Percentiles rank a stretch among this genome's conserved stretches.
These are phyloP conservation scores for Erucastrum elatum DNA, from an alignment of 345 rosid genomes.

Conservation along the genomic window DNA sequence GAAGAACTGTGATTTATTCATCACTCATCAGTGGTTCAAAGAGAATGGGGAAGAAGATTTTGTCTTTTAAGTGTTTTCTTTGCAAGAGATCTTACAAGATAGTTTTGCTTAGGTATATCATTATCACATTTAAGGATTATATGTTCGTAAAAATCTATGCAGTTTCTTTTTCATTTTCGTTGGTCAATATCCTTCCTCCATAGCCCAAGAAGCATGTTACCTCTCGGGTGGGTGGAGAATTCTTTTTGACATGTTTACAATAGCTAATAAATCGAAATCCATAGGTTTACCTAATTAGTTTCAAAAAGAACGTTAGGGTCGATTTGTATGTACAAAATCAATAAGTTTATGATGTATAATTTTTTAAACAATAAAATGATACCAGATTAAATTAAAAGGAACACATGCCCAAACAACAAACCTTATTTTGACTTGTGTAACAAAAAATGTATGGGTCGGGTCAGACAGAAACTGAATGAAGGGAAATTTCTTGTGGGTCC, in stretches of 20 bases:
- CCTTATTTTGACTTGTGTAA: no score
- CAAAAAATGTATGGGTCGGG: neutral
- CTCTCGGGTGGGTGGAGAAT: no score
- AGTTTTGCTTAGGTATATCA: neutral
- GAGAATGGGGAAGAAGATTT: conserved; percentile 10
- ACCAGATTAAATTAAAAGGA: no score
- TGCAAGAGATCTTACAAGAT: neutral
- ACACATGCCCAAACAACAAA: no score
- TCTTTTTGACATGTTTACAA: no score
- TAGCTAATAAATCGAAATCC: no score
- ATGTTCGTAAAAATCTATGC: conserved; percentile 21
- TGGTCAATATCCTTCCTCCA: neutral
- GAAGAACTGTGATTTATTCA: neutral
- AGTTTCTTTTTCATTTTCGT: neutral
- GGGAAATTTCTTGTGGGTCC: neutral
- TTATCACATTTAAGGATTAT: conserved; percentile 14
- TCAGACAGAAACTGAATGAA: neutral
- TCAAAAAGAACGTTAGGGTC: no score
- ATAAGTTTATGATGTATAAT: no score
- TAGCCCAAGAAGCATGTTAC: no score
- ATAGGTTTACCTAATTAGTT: no score
- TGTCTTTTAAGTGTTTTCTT: neutral
- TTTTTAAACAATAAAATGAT: no score
- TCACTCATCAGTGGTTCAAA: neutral
- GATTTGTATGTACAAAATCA: no score